A percentile compares a stretch with the other conserved stretches of the same genome.
Conservation (phyloP, 179 eudicot species). For the Amaranthus tricolor region DNA sequence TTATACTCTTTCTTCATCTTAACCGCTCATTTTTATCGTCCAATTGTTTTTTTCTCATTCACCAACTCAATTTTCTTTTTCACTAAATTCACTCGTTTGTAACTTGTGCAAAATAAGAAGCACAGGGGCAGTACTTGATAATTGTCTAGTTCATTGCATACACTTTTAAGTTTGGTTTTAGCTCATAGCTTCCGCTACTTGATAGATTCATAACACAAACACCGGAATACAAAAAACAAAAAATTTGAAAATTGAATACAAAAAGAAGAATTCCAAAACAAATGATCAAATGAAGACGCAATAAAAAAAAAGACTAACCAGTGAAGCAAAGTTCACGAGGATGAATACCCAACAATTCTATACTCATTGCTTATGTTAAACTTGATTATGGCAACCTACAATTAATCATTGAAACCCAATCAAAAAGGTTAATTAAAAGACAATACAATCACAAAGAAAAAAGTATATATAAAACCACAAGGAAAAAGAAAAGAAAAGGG, state of each 20-base stretch:
- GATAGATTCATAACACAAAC: too few relatives aligned
- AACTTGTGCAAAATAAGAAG: too few relatives aligned
- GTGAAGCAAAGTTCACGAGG: conserved; percentile 60
- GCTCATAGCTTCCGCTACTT: too few relatives aligned
- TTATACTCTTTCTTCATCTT: too few relatives aligned
- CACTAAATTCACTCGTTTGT: too few relatives aligned
- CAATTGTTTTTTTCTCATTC: too few relatives aligned
- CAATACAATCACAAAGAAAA: not conserved
- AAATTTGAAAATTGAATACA: not conserved
- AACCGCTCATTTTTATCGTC: too few relatives aligned
- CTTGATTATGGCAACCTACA: not conserved
- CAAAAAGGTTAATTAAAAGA: not conserved
- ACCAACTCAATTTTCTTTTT: too few relatives aligned
- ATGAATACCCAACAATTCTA: conserved; percentile 49
- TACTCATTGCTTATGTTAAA: conserved; percentile 33
- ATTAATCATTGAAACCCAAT: not conserved
- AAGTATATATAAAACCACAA: not conserved
- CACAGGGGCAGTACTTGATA: too few relatives aligned
- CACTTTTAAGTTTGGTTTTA: too few relatives aligned
- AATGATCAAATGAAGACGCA: not conserved
- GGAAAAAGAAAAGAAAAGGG: not conserved
- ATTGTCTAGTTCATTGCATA: too few relatives aligned
- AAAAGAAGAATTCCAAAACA: not conserved
- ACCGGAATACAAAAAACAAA: not conserved
- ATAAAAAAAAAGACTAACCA: conserved; percentile 32